A percentile compares a stretch with the other conserved stretches of the same genome.
Conservation (phyloP, 2,329 filamentous ascomycete species). For the Penicillium concentricum region DNA sequence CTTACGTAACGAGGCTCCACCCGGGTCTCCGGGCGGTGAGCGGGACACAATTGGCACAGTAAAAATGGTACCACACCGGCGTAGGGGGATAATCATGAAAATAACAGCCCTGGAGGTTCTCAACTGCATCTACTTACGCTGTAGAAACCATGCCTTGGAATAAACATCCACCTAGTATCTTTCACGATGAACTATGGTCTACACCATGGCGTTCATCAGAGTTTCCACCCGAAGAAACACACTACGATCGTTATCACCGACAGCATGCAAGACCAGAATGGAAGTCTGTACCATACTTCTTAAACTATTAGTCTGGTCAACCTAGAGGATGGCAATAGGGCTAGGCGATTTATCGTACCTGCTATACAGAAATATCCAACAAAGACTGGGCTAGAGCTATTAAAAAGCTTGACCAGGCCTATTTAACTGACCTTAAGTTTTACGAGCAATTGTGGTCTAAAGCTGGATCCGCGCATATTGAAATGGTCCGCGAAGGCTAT, state of each 20-base stretch:
- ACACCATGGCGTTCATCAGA: background rate
- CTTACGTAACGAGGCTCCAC: no score
- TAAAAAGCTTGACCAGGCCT: conserved; percentile 4
- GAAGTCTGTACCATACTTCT: background rate
- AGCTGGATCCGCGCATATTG: background rate
- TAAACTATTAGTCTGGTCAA: background rate
- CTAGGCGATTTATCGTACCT: background rate
- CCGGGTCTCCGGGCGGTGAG: no score
- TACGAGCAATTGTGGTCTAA: background rate
- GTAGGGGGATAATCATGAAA: no score
- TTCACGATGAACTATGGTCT: background rate
- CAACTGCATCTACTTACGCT: no score
- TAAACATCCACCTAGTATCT: no score
- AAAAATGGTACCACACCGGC: no score
- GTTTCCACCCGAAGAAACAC: background rate
- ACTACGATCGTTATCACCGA: background rate
- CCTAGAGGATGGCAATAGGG: background rate
- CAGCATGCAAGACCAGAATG: background rate
- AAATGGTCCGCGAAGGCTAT: conserved; percentile 4
- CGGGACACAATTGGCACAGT: no score
- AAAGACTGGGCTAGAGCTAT: conserved; percentile 1
- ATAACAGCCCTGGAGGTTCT: no score
- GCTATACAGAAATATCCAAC: background rate
- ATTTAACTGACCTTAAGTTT: background rate
- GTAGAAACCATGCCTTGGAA: no score